phyloP scores from a whole-genome alignment of 1,284 basidiomycete species.

The Neolentinus lepideus region DNA sequence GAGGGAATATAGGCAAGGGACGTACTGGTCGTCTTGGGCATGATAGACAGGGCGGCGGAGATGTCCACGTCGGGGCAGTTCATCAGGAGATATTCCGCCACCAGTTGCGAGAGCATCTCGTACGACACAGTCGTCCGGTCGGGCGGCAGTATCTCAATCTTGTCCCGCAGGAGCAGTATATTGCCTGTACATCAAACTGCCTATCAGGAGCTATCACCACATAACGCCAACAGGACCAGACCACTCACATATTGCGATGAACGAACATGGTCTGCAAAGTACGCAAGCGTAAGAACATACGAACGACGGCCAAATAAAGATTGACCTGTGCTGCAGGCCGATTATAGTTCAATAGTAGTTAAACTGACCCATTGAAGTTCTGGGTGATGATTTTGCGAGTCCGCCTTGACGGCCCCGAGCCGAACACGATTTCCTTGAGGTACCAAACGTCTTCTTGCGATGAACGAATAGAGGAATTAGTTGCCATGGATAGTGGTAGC shows the following conservation, averaged over 20 bases:
- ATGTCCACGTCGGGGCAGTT: constrained; percentile 58
- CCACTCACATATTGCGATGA: constrained; percentile 77
- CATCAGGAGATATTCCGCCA: constrained; percentile 76
- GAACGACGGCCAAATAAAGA: neutral
- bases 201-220: constrained; percentile 6
- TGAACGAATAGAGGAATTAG: neutral
- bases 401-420: too few species aligned
- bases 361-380: neutral
- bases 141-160: constrained; percentile 63
- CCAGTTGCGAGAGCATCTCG: constrained; percentile 72
- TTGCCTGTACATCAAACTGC: constrained; percentile 47
- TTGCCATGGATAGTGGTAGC: neutral
- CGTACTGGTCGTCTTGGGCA: constrained; percentile 79
- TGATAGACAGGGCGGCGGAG: constrained; percentile 70
- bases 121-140: constrained; percentile 72
- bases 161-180: constrained; percentile 72
- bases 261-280: constrained; percentile 69
- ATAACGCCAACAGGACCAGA: constrained; percentile 8
- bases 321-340: neutral
- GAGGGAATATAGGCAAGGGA: constrained; percentile 8
- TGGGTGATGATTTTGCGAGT: too few species aligned
- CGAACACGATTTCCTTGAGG: neutral
- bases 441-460: neutral
- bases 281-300: neutral
- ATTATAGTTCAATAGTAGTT: neutral